Base-by-base conservation (phyloP, 202 grass and related monocot genomes). In the Eragrostis tef region DNA sequence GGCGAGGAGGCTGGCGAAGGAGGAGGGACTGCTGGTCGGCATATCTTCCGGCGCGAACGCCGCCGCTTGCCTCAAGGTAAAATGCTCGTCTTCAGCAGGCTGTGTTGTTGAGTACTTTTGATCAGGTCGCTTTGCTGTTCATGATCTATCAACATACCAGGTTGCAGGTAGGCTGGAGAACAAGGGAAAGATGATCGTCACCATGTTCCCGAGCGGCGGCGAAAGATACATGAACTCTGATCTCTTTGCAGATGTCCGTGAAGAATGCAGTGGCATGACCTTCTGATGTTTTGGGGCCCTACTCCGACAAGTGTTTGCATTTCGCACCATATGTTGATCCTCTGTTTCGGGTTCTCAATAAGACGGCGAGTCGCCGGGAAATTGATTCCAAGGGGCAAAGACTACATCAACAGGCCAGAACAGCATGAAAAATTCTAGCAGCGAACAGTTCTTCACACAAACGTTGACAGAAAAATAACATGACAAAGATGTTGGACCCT, bases 1-100 rank as follows among this genome's bases (percentile, higher is more conserved):
- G 26, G 79, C 91, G n/a, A 93, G 73, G 79, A 90, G 91, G 65
- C 42, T 90, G 6, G 88, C 91, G 9, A 80, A 15, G 59, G 91
- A 93, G 80, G 91, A 88, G 79, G 91, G 85, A 0, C 21, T 93
- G 57, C 91, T 93, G 71, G 88, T 87, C 26, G 91, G 92, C 13
- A 94, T 94, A 75, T 94, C 92, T 79, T 94, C 92, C 29, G 89
- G 92, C 29, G 92, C 92, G 52, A 88, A 86, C 50, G 78, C 87
- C 9, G 80, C 92, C 66, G 89, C 89, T 72, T 89, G 88, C 15
- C 46, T 89, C 14, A 89, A 91, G 89, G 92, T 89, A 34, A 24
- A 63, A 4, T 50, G 45, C 51, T 74, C 36, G 65, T 86, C 73
- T 24, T 39, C 42, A 29, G 42, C 13, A 39, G 25, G 15, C 24